A percentile compares a stretch with the other conserved stretches of the same genome.
Evolutionary conservation across 1,284 basidiomycete genomes (phyloP).

Genomic region (Sphagnurus paluster): DNA sequence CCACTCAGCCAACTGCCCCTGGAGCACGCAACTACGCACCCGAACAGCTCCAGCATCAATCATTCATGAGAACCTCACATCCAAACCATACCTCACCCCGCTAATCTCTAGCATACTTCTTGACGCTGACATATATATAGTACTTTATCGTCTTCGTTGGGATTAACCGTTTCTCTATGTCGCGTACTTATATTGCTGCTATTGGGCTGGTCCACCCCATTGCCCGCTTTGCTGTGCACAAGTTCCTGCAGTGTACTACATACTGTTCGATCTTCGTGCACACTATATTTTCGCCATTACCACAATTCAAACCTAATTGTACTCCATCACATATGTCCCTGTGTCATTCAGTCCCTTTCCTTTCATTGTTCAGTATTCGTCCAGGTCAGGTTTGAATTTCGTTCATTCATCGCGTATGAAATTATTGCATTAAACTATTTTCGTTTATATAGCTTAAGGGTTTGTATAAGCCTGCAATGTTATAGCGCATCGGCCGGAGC

Average conservation of each 20-base stretch:
- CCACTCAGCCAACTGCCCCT: constrained; percentile 26
- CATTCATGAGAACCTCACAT: constrained; percentile 57
- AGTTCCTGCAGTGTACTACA: no score
- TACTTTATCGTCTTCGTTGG: constrained; percentile 11
- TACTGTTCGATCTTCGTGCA: not conserved
- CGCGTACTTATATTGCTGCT: no score
- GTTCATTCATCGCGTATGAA: no score
- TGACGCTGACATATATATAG: constrained; percentile 14
- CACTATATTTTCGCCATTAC: constrained; percentile 6
- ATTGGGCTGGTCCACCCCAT: constrained; percentile 8
- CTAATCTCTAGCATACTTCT: constrained; percentile 24
- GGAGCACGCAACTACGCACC: constrained; percentile 38
- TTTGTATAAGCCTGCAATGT: no score
- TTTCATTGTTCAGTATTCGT: not conserved
- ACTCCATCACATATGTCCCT: not conserved
- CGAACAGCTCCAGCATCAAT: constrained; percentile 54
- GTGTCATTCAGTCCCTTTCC: not conserved
- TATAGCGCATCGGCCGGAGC: no score
- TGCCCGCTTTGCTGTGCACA: constrained; percentile 22
- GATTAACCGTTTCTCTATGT: no score
- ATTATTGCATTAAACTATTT: no score
- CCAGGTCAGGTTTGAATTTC: no score
- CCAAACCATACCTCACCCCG: constrained; percentile 30
- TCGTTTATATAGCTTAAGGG: no score
- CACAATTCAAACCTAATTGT: constrained; percentile 18